Conservation (phyloP, 148 eudicot genomes). For the Camellia sinensis region DNA sequence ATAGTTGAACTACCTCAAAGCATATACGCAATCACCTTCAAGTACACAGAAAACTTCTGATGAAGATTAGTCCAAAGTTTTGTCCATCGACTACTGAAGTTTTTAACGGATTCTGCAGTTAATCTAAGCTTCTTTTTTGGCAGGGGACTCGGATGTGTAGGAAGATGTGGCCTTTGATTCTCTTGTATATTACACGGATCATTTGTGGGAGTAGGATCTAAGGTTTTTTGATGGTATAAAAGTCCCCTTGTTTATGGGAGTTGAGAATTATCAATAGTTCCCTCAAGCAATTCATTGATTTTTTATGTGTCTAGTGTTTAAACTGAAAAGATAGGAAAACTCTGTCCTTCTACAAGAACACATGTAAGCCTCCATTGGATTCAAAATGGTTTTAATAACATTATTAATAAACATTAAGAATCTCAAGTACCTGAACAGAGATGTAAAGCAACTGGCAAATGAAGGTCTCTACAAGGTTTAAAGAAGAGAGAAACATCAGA, state of each 20-base stretch:
- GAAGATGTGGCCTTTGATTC: too few species aligned
- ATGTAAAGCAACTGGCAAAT: constrained; percentile 40
- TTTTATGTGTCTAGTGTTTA: not conserved
- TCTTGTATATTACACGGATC: too few species aligned
- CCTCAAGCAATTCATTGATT: too few species aligned
- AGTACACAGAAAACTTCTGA: too few species aligned
- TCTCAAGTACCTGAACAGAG: constrained; percentile 52
- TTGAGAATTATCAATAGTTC: too few species aligned
- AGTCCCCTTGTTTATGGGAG: too few species aligned
- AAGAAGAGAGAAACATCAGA: constrained; percentile 11
- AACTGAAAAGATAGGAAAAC: not conserved
- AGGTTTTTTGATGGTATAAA: too few species aligned
- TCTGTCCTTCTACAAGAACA: not conserved
- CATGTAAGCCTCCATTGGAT: not conserved
- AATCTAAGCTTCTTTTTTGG: too few species aligned
- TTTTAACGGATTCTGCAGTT: not conserved
- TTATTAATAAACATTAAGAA: not conserved
- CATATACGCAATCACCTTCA: not conserved
- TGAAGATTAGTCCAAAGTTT: not conserved
- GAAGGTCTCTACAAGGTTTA: constrained; percentile 50
- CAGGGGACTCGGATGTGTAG: too few species aligned
- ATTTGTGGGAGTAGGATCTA: too few species aligned
- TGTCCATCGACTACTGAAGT: not conserved
- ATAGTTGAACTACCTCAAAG: not conserved
- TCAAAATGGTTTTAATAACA: not conserved